Base-by-base conservation (phyloP, 306 rosid species). In the Quercus berberidifolia region DNA sequence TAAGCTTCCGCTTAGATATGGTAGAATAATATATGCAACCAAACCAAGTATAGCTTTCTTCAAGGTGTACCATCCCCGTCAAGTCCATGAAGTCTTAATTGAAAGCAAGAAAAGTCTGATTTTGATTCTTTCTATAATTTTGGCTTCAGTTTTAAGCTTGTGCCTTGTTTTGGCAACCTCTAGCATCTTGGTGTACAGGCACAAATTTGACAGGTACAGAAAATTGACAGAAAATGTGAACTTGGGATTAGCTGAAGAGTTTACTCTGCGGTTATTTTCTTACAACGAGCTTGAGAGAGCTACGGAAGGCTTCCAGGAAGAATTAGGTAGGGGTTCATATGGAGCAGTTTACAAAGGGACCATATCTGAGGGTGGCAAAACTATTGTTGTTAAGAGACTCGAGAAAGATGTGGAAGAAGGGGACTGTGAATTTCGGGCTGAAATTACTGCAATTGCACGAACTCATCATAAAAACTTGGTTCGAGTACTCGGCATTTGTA, bases 201-300 rank as follows among this genome's bases (percentile, higher is more conserved):
- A 15, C 4, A 49, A 49, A 79, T 25, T 19, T 7, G 4, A 8
- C 25, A 13, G 56, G 28, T 73, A 73, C 26, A 73, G 25, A 13
- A 73, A 25, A 25, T 23, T 79, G 41, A 33, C 20, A 15, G 69
- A 79, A 31, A 73, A 64, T 33, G 54, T 78, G 28, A 63, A 79
- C 10, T 3, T 73, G 55, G 78, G 55, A 51, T 49, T 79, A 33
- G 62, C 49, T 1, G 78, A 73, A 54, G 78, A 79, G 14, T 72
- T 60, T 19, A 33, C 43, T 13, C 13, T 73, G 57, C 78, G 51
- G 63, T 54, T 56, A 20, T 79, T 31, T 59, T 58, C 83, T 26
- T 79, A 79, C 68, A 9, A 63, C 52, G 77, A 65, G 71, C 71
- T 65, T 65, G 71, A 65, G 23, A 18, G 9, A 0, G 71, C 49